Conservation (phyloP, 768 basidiomycete genomes). For the Lactarius pseudohatsudake region DNA sequence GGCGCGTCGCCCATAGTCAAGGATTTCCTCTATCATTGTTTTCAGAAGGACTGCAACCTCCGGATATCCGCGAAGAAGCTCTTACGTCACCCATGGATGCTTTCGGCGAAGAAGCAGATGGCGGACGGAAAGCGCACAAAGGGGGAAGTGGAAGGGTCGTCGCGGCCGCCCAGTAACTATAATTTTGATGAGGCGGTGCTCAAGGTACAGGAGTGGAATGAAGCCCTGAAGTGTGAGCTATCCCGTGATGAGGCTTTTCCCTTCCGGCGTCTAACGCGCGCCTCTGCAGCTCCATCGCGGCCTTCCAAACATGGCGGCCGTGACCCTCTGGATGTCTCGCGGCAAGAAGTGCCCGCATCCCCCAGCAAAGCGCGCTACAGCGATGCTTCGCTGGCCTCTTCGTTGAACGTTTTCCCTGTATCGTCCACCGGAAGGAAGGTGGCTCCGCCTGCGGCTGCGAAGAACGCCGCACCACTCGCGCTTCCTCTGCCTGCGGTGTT, state of each 20-base stretch:
- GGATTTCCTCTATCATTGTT: constrained; percentile 95
- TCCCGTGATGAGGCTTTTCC: constrained; percentile 7
- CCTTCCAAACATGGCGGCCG: constrained; percentile 56
- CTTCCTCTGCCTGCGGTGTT: constrained; percentile 64
- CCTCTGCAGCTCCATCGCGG: constrained; percentile 60
- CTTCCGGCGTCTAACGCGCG: constrained; percentile 21
- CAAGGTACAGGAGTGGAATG: constrained; percentile 98
- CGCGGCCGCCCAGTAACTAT: constrained; percentile 68
- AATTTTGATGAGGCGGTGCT: constrained; percentile 93
- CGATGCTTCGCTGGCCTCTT: constrained; percentile 21
- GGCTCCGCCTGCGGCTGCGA: constrained; percentile 22
- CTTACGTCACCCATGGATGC: constrained; percentile 95
- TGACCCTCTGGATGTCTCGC: constrained; percentile 43
- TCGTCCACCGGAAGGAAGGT: constrained; percentile 27
- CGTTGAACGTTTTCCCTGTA: constrained; percentile 20
- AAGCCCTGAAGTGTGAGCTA: constrained; percentile 82
- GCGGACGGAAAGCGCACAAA: constrained; percentile 39
- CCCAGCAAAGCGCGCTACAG: constrained; percentile 25
- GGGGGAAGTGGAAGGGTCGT: constrained; percentile 39
- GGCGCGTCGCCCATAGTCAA: constrained; percentile 93
- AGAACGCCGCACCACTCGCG: constrained; percentile 31
- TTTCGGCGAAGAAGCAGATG: constrained; percentile 76
- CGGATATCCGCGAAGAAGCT: constrained; percentile 94
- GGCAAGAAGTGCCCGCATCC: constrained; percentile 45
- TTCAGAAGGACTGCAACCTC: constrained; percentile 96